Conservation (phyloP, 2,329 filamentous ascomycete genomes). For the Fusarium concolor region DNA sequence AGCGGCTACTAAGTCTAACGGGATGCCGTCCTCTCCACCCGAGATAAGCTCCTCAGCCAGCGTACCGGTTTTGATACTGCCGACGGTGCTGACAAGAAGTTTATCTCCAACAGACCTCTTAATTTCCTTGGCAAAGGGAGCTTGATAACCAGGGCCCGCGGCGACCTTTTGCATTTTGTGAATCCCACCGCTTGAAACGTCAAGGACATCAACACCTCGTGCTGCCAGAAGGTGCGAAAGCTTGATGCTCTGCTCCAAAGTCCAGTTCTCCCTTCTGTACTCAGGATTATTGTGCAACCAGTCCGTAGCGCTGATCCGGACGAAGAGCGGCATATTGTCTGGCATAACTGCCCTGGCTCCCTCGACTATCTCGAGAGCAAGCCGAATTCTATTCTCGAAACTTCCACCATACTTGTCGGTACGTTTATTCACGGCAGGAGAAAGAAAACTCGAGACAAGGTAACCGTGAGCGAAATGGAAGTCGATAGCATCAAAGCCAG, state of each 20-base stretch:
- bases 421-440: conserved; percentile 61
- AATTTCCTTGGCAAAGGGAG: too few species aligned
- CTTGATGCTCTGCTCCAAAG: conserved; percentile 69
- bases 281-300: conserved; percentile 72
- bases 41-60: background rate
- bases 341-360: conserved; percentile 35
- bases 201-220: conserved; percentile 76
- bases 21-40: background rate
- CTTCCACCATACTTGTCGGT: conserved; percentile 64
- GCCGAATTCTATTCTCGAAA: conserved; percentile 56
- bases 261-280: conserved; percentile 70
- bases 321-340: conserved; percentile 66
- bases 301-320: conserved; percentile 77
- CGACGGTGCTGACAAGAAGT: background rate
- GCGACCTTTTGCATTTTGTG: conserved; percentile 69
- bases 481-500: conserved; percentile 44
- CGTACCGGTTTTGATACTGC: background rate
- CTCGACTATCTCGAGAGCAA: conserved; percentile 60
- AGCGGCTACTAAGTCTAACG: background rate
- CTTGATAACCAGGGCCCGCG: conserved; percentile 74
- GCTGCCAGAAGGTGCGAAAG: conserved; percentile 72
- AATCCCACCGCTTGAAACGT: conserved; percentile 75
- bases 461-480: conserved; percentile 63
- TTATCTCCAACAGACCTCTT: background rate
- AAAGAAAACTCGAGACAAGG: conserved; percentile 64